Evolutionary conservation across 2,329 filamentous ascomycete genomes (phyloP), one percentile per base, ranked within the genome.

Genomic region (Penicillium sp.): DNA sequence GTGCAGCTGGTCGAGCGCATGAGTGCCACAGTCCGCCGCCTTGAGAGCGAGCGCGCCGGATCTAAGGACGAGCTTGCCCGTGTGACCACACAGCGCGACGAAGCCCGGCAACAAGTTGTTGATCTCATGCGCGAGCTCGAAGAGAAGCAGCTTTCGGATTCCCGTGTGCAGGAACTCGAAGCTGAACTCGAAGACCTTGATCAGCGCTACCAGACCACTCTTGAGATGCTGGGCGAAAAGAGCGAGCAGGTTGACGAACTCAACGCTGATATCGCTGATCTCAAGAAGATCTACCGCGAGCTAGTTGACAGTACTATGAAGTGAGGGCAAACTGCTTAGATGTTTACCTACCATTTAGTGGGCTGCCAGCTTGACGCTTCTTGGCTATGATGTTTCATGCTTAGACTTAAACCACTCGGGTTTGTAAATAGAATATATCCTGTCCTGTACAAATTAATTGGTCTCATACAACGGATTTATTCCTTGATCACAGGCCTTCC

Each of bases 141-240:
- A 57, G 77, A 77, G 28, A 84, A 84, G 64, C 79, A 81, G 56
- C 72, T 69, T 2, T 79, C 80, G 2, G 79, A 82, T 13, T 68
- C 73, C 45, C 80, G 77, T 52, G 78, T 89, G 0, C 72, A 75
- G 19, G 76, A 78, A 52, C 68, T 96, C 13, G 84, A 94, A 67
- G 72, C 70, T 40, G 80, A 88, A 58, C 73, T 95, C 43, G 72
- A 71, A 26, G 79, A 81, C 37, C 74, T 96, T 56, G 83, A 87
- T 61, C 75, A 81, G 54, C 78, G 91, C 61, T 95, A 97, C 66
- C 83, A 95, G 65, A 93, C 89, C 13, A 94, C 88, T 52, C 75
- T 98, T 46, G 90, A 97, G 72, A 84, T 97, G 82, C 72, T 98
- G 49, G 93, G 93, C 1, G 93, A 98, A 78, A 95, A 95, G 79